Base-by-base conservation (phyloP, 1,139 yeast genomes). In the Candida gigantensis region DNA sequence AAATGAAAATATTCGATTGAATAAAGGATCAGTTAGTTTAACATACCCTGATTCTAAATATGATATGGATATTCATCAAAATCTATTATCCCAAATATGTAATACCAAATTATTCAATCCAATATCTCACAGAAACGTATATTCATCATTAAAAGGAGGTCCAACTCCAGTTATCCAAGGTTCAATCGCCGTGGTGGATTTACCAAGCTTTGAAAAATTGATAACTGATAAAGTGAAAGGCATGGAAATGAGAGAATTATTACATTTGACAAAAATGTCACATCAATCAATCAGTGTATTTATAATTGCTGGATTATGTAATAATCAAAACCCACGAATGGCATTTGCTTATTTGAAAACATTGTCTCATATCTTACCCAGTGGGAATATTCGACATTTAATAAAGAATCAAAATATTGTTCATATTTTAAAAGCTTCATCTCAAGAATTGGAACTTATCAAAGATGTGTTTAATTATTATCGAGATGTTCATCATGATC, bases 141-240 rank as follows among this genome's bases (percentile, higher is more conserved):
- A 62, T 40, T 24, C 44, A 6, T 43, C 59, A 0, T 42, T 35
- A n/a, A 28, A 51, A 2, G 52, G 55, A 2, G 50, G 46, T 6
- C 44, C 50, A 6, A 40, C 43, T 5, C 52, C 57, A 18, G 42
- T 64, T 3, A 39, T 69, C 4, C 50, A 54, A 19, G 72, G 68
- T 0, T 41, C 49, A 0, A 20, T 70, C 3, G 39, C 38, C 9
- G 42, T 55, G 1, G 45, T 48, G 4, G 74, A 69, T 39, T 47
- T 68, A 24, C 74, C 74, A 0, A 32, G 41, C 3, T 67, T 68
- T 41, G 41, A 44, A 15, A 34, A 34, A 3, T 44, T 65, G 28
- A 43, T 66, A 4, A 41, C 45, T 11, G 32, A 44, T 2, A 41
- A 16, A 19, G 12, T 28, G 10, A 12, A 13, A 3, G 20, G 13